Conservation (phyloP, 2,329 filamentous ascomycete species). For the Coniella lustricola region DNA sequence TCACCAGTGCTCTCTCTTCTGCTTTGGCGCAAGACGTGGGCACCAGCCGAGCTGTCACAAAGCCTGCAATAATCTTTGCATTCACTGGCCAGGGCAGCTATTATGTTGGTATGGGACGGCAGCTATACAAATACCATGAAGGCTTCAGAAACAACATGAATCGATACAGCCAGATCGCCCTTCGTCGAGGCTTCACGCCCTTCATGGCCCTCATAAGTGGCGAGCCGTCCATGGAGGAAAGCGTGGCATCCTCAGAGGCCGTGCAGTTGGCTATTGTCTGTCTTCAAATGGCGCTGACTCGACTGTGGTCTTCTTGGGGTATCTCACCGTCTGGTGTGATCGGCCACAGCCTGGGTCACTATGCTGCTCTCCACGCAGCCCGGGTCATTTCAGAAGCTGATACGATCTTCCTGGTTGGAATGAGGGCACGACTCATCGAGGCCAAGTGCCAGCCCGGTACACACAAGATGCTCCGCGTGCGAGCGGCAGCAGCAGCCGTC, state of each 20-base stretch:
- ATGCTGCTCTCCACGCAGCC: constrained; percentile 61
- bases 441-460: constrained; percentile 45
- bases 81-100: constrained; percentile 52
- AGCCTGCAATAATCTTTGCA: constrained; percentile 40
- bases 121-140: constrained; percentile 17
- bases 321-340: constrained; percentile 40
- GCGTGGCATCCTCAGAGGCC: constrained; percentile 27
- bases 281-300: constrained; percentile 50
- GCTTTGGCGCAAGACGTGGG: constrained; percentile 35
- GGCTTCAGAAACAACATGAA: constrained; percentile 26
- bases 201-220: constrained; percentile 43
- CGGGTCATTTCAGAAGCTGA: constrained; percentile 65
- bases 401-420: constrained; percentile 64
- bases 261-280: constrained; percentile 47
- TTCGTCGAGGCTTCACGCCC: no score
- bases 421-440: constrained; percentile 56
- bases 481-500: constrained; percentile 35
- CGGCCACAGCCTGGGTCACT: constrained; percentile 59
- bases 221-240: constrained; percentile 32
- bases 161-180: constrained; percentile 36
- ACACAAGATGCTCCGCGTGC: constrained; percentile 55
- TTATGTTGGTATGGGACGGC: constrained; percentile 41
- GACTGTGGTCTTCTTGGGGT: constrained; percentile 48
- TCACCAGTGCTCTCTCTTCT: no score
- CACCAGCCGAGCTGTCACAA: constrained; percentile 31